Evolutionary conservation across 2,329 filamentous ascomycete species (phyloP), one percentile per base, ranked within the genome.

Genomic region (Ophiostoma populinum): DNA sequence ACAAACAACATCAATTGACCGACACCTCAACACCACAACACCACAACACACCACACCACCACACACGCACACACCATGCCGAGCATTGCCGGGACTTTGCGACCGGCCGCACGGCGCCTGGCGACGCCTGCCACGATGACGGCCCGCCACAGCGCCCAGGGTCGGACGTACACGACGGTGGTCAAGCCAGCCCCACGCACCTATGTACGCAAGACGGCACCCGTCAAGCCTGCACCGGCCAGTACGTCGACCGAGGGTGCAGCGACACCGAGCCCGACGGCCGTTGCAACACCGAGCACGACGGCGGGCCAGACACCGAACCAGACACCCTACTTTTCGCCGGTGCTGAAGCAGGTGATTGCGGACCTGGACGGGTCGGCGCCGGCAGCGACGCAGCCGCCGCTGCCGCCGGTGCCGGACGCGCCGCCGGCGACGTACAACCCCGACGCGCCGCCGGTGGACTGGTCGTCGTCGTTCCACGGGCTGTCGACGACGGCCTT

Each of bases 401-500:
- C 26, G 18, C 25, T 17, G 8, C 28, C 18, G 29, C 29, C 19
- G 24, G 8, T 24, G 28, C 26, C 19, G 6, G 26, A 24, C 7
- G 27, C 35, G 4, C 32, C 36, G 8, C 20, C 32, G 3, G 13
- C 35, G 18, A 20, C 30, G 5, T 24, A 24, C 24, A 17, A 34
- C 32, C 32, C 35, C 19, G 16, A 32, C 8, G 33, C 28, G 7
- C 20, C 32, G 38, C 36, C 33, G 24, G 59, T 72, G 41, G 78
- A 92, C 64, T 93, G 86, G 86, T 72, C 77, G 15, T 73, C 68
- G 32, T 92, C 81, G 11, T 93, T 77, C 61, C 75, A 87, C 54
- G 81, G 82, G 10, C 69, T 93, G 13, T 78, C 75, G 24, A 64
- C 67, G 0, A 61, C 62, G 22, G 67, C 82, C 0, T 92, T 93